Evolutionary conservation across 2,329 filamentous ascomycete species (phyloP).

Genomic region (Fusarium sp.): DNA sequence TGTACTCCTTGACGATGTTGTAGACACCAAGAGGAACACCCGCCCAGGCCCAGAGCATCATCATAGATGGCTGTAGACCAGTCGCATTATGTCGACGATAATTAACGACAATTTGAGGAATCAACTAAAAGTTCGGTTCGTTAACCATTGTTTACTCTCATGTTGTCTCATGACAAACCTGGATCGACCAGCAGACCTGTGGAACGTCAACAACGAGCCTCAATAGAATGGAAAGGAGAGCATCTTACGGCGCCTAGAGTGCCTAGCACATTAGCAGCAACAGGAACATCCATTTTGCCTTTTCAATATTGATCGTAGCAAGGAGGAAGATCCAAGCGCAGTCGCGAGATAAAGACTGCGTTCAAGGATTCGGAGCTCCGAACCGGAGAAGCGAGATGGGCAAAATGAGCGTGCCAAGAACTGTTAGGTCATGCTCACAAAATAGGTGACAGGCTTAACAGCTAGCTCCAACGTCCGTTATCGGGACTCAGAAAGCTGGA

Average conservation of each 20-base stretch:
- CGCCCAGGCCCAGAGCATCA: constrained; percentile 77
- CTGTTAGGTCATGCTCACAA: constrained; percentile 5
- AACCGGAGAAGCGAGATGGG: constrained; percentile 1
- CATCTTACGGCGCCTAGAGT: constrained; percentile 66
- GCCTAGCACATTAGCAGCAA: constrained; percentile 69
- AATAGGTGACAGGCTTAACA: constrained; percentile 18
- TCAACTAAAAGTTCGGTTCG: constrained; percentile 58
- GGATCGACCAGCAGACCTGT: constrained; percentile 72
- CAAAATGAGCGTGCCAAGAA: constrained; percentile 6
- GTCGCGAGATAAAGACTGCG: neutral
- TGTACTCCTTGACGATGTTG: constrained; percentile 57
- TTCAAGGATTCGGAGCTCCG: neutral
- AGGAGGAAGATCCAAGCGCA: neutral
- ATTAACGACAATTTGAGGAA: constrained; percentile 78
- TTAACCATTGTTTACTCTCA: neutral
- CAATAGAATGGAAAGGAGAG: neutral
- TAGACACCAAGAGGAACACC: constrained; percentile 73
- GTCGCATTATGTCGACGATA: constrained; percentile 73
- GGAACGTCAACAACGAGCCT: neutral
- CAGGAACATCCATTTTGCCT: constrained; percentile 62
- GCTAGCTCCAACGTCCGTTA: neutral
- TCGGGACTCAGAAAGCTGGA: neutral
- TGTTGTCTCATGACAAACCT: constrained; percentile 53
- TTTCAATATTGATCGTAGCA: neutral
- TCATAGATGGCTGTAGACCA: constrained; percentile 76